Conservation (phyloP, 2,329 filamentous ascomycete genomes). For the Ceratocystis diversiconidia region DNA sequence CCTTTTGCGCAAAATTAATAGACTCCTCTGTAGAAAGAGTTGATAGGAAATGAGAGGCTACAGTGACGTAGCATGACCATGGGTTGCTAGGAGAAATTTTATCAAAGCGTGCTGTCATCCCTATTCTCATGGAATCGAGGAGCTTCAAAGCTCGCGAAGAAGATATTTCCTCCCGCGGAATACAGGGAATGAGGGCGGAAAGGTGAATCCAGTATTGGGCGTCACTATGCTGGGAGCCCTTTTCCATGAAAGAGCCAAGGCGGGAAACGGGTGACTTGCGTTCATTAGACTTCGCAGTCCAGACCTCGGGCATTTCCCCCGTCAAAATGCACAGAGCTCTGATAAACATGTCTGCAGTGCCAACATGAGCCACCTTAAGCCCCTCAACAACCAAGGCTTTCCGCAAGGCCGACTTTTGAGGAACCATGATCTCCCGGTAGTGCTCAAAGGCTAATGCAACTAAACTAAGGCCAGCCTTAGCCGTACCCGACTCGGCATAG, state of each 20-base stretch:
- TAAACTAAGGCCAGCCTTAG: constrained; percentile 39
- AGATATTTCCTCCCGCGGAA: constrained; percentile 35
- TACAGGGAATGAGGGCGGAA: constrained; percentile 44
- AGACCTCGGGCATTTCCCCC: constrained; percentile 49
- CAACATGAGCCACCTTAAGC: constrained; percentile 55
- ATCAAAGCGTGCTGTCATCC: constrained; percentile 62
- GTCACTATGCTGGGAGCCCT: constrained; percentile 68
- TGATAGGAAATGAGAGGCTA: constrained; percentile 40
- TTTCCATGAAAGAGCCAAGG: constrained; percentile 60
- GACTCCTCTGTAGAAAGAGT: constrained; percentile 34
- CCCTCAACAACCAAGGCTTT: constrained; percentile 56
- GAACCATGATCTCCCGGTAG: constrained; percentile 33
- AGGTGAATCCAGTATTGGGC: constrained; percentile 60
- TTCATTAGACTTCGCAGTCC: constrained; percentile 35
- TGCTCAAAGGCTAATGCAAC: constrained; percentile 35
- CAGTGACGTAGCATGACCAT: constrained; percentile 62
- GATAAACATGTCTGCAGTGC: constrained; percentile 59
- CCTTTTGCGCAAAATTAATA: constrained; percentile 33
- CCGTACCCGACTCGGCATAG: constrained; percentile 41
- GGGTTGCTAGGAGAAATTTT: constrained; percentile 53
- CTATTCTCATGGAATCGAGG: constrained; percentile 52
- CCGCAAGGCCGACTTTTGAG: constrained; percentile 37
- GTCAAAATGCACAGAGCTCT: constrained; percentile 55
- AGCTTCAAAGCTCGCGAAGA: constrained; percentile 44
- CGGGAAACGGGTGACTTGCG: constrained; percentile 41